Conservation (phyloP, 495 filamentous ascomycete species). For the Aspergillus nanangensis region DNA sequence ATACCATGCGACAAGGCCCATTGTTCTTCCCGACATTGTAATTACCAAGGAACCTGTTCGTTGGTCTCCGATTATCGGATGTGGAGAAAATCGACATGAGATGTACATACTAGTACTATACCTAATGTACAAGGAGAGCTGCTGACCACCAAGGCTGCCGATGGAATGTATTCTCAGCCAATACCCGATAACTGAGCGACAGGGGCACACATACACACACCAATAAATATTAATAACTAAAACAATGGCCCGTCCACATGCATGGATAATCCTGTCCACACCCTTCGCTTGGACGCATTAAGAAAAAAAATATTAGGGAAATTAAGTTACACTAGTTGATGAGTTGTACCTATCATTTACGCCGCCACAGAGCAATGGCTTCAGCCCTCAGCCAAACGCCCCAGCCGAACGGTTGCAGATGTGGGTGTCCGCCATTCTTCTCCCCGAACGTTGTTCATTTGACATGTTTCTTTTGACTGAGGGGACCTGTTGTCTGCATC, state of each 20-base stretch:
- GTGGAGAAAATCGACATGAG: conserved; percentile 4
- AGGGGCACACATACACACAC: background rate
- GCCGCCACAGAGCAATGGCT: conserved; percentile 1
- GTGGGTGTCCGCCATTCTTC: conserved; percentile 5
- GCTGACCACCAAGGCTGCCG: background rate
- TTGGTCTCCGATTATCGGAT: background rate
- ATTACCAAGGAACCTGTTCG: no score
- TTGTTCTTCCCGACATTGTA: background rate
- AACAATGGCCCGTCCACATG: background rate
- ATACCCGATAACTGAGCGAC: conserved; percentile 8
- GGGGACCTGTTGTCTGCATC: no score
- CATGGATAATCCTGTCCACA: no score
- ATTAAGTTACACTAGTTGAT: conserved; percentile 10
- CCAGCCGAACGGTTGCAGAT: conserved; percentile 14
- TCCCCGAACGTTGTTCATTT: background rate
- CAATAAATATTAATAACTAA: background rate
- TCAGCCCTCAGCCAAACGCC: conserved; percentile 7
- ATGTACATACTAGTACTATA: background rate
- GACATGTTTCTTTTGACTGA: no score
- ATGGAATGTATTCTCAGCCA: no score
- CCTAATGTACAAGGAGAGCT: no score
- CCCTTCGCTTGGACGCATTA: no score
- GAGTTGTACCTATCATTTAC: conserved; percentile 13
- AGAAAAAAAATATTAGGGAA: conserved; percentile 1
- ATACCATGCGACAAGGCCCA: background rate